These are phyloP conservation scores for barrel medic (Medicago truncatula) DNA, from an alignment of 306 rosid genomes.

Conservation along the genomic window MtrunA17r5.0-ANR NC_053044.1:34482501-34483000, in stretches of 20 bases:
- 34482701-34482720: slow-evolving; percentile 40
- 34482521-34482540: neutral
- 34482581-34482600: neutral
- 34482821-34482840: neutral
- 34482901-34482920: neutral
- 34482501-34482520: neutral
- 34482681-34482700: neutral
- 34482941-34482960: slow-evolving; percentile 35
- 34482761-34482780: neutral
- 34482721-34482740: neutral
- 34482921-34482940: slow-evolving; percentile 23
- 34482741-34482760: neutral
- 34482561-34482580: neutral
- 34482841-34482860: neutral
- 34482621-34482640: slow-evolving; percentile 5
- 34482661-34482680: neutral
- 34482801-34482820: neutral
- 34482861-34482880: slow-evolving; percentile 6
- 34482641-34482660: slow-evolving; percentile 1
- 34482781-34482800: neutral
- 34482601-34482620: neutral
- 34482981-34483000: neutral
- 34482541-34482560: neutral
- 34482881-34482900: neutral
- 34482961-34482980: slow-evolving; percentile 25